These are phyloP conservation scores for Candida patagonica DNA, from an alignment of 805 yeast genomes.

Conservation along the genomic window DNA sequence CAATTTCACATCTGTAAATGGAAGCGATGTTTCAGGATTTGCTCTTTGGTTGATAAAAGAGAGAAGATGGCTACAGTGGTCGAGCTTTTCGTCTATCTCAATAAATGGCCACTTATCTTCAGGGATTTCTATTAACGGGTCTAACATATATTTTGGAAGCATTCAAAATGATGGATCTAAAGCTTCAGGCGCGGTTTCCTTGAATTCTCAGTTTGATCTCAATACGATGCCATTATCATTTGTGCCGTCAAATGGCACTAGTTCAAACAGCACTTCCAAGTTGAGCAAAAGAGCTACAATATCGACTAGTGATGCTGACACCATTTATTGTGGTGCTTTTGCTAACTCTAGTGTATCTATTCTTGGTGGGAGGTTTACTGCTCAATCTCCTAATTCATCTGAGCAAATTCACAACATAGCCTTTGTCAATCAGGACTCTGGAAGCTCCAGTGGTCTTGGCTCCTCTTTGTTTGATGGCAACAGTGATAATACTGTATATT, in stretches of 20 bases:
- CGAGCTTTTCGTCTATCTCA: constrained; percentile 4
- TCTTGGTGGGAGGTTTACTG: constrained; percentile 51
- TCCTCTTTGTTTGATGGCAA: constrained; percentile 5
- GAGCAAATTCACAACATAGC: constrained; percentile 23
- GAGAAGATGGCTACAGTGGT: constrained; percentile 15
- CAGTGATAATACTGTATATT: constrained; percentile 16
- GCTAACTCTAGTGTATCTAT: constrained; percentile 42
- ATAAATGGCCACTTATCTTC: constrained; percentile 14
- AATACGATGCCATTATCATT: constrained; percentile 16
- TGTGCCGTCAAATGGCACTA: constrained; percentile 2
- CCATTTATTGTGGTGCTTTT: constrained; percentile 31
- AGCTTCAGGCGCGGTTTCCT: constrained; percentile 24
- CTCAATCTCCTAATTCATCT: constrained; percentile 22
- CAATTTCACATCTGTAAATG: constrained; percentile 14
- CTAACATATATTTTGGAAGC: constrained; percentile 24
- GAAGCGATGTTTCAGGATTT: constrained; percentile 5
- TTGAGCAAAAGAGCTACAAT: constrained; percentile 12
- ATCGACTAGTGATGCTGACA: constrained; percentile 1
- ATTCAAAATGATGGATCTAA: constrained; percentile 15
- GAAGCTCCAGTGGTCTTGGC: constrained; percentile 12
- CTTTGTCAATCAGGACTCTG: constrained; percentile 21
- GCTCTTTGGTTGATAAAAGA: constrained; percentile 19
- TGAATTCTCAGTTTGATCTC: constrained; percentile 11
- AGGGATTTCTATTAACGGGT: constrained; percentile 6
- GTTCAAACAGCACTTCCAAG: constrained; percentile 3